Evolutionary conservation across 78 protist genomes (phyloP), one percentile per base, ranked within the genome.

Genomic region (Dictyostelium firmibasis): DNA sequence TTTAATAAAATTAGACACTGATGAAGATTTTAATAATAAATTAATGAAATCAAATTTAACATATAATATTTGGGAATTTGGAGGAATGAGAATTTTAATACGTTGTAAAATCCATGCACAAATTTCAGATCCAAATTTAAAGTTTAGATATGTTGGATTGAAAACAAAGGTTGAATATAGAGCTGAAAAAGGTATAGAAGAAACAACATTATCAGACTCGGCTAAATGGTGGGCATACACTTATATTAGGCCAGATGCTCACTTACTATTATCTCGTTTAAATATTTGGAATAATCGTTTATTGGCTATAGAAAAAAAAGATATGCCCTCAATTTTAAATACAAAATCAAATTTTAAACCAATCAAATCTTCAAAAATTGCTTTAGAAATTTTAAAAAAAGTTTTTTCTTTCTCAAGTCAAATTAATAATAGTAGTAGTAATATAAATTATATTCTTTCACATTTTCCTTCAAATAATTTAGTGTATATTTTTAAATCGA

Each of bases 191-290:
- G 88, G 91, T 16, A 18, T 77, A 2, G 95, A 92, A 53, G 95
- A 92, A 41, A 31, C 79, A 25, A 29, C 84, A 2, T 13, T 64
- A 13, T 44, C 75, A 18, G 95, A 92, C 16, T 27, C 84, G 4
- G 38, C 95, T 2, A 92, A 92, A 47, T 84, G 91, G 95, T 92
- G 95, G 95, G 62, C 85, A 2, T 92, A 92, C 23, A 92, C 95
- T 1, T 83, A 60, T n/a, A 83, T 92, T 83, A 60, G 95, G 74
- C 95, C 95, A 3, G 91, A 92, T 44, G 95, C 95, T 43, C 95
- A 92, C 35, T 83, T 92, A 7, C 18, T 92, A 14, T 20, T 92
- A 18, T 25, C 95, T 33, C 11, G 95, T 9, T 76, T 92, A 2
- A 84, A 92, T 76, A 41, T 84, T 36, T 83, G 91, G 88, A 77